Evolutionary conservation across 768 basidiomycete genomes (phyloP).

Genomic region (Tubosaeta brunneosetosa): DNA sequence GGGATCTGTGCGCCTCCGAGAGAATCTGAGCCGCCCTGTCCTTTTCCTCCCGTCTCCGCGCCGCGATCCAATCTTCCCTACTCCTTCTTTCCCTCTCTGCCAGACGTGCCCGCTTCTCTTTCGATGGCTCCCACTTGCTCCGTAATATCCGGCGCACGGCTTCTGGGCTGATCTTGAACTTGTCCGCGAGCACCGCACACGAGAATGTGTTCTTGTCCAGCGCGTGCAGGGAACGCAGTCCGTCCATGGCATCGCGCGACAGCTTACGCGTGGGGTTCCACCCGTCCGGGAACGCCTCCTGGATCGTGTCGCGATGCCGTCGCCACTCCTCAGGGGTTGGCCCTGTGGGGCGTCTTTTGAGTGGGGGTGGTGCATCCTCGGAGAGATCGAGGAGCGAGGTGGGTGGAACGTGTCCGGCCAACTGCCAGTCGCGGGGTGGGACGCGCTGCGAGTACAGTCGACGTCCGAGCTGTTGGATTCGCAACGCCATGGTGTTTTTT

Average conservation of each 20-base stretch:
- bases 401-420: constrained; percentile 30
- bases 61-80: constrained; percentile 36
- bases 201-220: constrained; percentile 61
- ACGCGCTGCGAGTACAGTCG: constrained; percentile 25
- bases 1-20: constrained; percentile 12
- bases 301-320: constrained; percentile 48
- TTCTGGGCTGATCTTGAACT: constrained; percentile 77
- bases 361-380: constrained; percentile 29
- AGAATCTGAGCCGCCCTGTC: constrained; percentile 34
- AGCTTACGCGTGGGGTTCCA: constrained; percentile 81
- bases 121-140: constrained; percentile 64
- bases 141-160: constrained; percentile 75
- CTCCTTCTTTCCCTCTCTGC: constrained; percentile 47
- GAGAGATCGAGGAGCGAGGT: constrained; percentile 30
- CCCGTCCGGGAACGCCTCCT: constrained; percentile 54
- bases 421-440: constrained; percentile 27
- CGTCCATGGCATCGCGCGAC: constrained; percentile 81
- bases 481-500: constrained; percentile 10
- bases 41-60: constrained; percentile 41
- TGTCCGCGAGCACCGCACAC: constrained; percentile 64
- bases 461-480: constrained; percentile 14
- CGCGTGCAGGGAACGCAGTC: constrained; percentile 61
- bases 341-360: constrained; percentile 10
- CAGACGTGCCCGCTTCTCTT: constrained; percentile 46
- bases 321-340: constrained; percentile 44